Evolutionary conservation across 179 eudicot genomes (phyloP), one percentile per base, ranked within the genome.

Genomic region (Camellia oleifera): DNA sequence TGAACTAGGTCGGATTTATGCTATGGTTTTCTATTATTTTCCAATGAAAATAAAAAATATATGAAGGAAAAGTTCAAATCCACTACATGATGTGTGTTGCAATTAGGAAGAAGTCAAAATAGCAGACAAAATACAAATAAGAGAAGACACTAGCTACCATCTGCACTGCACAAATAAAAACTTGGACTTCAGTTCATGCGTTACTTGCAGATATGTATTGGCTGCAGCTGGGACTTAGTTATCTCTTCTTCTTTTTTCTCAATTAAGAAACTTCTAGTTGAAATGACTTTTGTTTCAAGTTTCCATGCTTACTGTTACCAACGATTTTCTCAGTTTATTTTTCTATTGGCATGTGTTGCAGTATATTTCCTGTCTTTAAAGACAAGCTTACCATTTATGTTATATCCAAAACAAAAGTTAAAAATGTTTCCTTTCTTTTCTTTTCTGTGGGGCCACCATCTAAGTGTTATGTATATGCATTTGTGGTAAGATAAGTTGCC

Each of bases 291-390:
- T 72, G 9, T 8, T 23, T 53, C 1, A 17, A 48, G 18, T 53
- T 70, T 18, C 3, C 13, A 70, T 0, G 54, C 17, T 48, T 18
- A 50, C 57, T 42, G 74, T 46, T n/a, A 23, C 75, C 14, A 52
- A 52, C 3, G 60, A 15, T 72, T 52, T 72, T 18, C 60, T 71
- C 42, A 17, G 65, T 61, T 12, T 61, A n/a, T 61, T 4, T 18
- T 18, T 72, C 56, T 54, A 72, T 20, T 72, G 75, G 5, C 10
- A 72, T 53, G 60, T 17, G 52, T 72, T 72, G 75, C 60, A 52
- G 4, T 5, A 15, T 52, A 20, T 20, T 52, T 7, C 57, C 58
- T 20, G 15, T 72, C 75, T 72, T 5, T 50, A 70, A 9, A 67
- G n/a, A 40, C 5, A 5, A 67, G 15, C 3, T 18, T 26, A 15